Percentiles rank a stretch among this genome's conserved stretches.
Evolutionary conservation across 2,329 filamentous ascomycete species (phyloP).

Genomic region (Fusarium sp.): DNA sequence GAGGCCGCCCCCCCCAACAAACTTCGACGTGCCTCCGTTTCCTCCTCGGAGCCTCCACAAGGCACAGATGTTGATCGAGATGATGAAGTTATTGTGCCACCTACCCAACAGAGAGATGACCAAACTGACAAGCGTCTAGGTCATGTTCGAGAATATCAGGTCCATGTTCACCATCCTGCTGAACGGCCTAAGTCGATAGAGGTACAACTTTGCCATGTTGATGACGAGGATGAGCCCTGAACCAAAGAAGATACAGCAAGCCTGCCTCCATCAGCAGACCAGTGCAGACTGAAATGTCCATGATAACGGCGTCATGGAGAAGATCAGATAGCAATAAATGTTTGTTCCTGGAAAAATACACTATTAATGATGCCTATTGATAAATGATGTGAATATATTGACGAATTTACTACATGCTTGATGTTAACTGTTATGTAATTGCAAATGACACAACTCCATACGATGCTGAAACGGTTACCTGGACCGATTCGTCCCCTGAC

Average conservation of each 20-base stretch:
- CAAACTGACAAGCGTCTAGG: not conserved
- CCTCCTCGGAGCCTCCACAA: not conserved
- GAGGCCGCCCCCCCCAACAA: not conserved
- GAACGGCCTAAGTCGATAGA: not conserved
- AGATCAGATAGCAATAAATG: not conserved
- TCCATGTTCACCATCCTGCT: not conserved
- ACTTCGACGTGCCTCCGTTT: not conserved
- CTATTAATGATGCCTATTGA: not conserved
- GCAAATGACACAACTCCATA: constrained; percentile 26
- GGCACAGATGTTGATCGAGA: not conserved
- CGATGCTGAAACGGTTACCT: constrained; percentile 14
- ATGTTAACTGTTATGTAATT: constrained; percentile 34
- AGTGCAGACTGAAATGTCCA: not conserved
- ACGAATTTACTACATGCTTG: constrained; percentile 17
- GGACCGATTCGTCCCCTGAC: constrained; percentile 17
- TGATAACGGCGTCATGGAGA: not conserved
- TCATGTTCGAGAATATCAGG: not conserved
- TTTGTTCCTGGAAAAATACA: not conserved
- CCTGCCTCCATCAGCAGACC: not conserved
- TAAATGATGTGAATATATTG: constrained; percentile 15
- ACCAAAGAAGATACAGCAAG: not conserved
- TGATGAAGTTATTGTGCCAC: no score
- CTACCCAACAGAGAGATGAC: not conserved
- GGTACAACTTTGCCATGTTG: not conserved
- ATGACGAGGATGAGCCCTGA: not conserved